phyloP scores from a whole-genome alignment of 176 grass and related monocot genomes.

The Eragrostis curvula region DNA sequence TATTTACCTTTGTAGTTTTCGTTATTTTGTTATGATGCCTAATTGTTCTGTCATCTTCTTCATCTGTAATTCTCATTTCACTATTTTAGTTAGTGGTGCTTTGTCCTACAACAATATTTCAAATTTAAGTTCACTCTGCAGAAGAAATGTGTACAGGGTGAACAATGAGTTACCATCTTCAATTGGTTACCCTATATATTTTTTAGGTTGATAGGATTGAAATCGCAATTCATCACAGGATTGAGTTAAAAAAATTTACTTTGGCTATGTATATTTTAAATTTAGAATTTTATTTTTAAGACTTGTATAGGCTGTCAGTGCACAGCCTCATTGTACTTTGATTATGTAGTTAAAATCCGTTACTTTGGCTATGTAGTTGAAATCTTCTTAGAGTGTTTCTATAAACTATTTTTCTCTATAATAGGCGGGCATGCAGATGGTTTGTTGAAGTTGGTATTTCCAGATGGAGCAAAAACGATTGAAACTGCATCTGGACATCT shows the following conservation, averaged over 20 bases:
- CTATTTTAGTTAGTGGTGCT: background rate
- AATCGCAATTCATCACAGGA: constrained; percentile 7
- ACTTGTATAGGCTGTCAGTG: background rate
- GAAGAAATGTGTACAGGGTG: constrained; percentile 23
- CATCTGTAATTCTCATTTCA: background rate
- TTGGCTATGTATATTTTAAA: too few species aligned
- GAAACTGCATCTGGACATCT: constrained; percentile 90
- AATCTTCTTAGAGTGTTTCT: constrained; percentile 20
- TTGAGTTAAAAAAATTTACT: constrained; percentile 19
- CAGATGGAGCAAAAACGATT: constrained; percentile 89
- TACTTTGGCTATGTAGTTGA: background rate
- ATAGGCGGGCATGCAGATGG: constrained; percentile 95
- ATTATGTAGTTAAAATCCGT: background rate
- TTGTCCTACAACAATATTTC: background rate
- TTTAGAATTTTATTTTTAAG: background rate
- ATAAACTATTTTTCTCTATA: constrained; percentile 44
- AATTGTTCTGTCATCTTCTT: background rate
- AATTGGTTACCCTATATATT: constrained; percentile 29
- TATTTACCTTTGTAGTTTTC: constrained; percentile 33
- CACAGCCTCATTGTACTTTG: background rate
- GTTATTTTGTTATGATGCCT: background rate
- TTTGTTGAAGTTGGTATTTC: constrained; percentile 83
- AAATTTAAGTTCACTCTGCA: constrained; percentile 16
- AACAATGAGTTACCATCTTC: background rate
- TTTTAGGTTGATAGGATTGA: constrained; percentile 15